Percentiles rank a stretch among this genome's conserved stretches.
These are phyloP conservation scores for Chalciporus sp. DNA, from an alignment of 1,284 basidiomycete genomes.

Conservation along the genomic window DNA sequence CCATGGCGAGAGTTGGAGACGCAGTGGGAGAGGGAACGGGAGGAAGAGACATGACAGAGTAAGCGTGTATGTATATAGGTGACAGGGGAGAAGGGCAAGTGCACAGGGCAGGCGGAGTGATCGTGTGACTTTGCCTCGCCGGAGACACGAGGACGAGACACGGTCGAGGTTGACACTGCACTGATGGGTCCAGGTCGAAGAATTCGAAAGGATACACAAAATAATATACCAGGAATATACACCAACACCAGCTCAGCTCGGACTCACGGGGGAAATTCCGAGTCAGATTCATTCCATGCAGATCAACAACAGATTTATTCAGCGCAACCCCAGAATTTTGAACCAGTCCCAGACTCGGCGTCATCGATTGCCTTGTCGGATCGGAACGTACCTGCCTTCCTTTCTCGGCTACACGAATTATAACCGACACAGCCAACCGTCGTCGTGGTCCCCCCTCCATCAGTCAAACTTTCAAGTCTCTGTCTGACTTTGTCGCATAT, in stretches of 20 bases:
- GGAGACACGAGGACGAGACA: slow-evolving; percentile 24
- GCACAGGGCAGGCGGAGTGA: slow-evolving; percentile 15
- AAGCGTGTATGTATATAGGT: slow-evolving; percentile 25
- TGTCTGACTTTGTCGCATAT: background rate
- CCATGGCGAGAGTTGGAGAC: slow-evolving; percentile 11
- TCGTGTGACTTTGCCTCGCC: slow-evolving; percentile 32
- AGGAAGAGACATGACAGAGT: background rate
- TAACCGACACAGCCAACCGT: too few relatives aligned
- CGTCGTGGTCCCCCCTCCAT: background rate
- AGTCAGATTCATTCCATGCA: background rate
- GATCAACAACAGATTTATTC: slow-evolving; percentile 4
- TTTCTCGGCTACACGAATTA: too few relatives aligned
- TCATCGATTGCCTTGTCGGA: background rate
- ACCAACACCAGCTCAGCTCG: background rate
- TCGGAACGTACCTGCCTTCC: background rate
- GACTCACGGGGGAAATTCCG: background rate
- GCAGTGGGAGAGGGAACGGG: background rate
- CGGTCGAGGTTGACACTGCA: background rate
- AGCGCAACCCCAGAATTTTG: slow-evolving; percentile 8
- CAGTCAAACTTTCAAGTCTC: too few relatives aligned
- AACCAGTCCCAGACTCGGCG: background rate
- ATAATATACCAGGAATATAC: too few relatives aligned
- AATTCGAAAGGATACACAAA: too few relatives aligned
- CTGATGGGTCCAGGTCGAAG: background rate
- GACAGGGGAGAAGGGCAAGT: slow-evolving; percentile 20